These are phyloP conservation scores for Thalassiosira profunda DNA, from an alignment of 108 stramenopile genomes.

Conservation along the genomic window DNA sequence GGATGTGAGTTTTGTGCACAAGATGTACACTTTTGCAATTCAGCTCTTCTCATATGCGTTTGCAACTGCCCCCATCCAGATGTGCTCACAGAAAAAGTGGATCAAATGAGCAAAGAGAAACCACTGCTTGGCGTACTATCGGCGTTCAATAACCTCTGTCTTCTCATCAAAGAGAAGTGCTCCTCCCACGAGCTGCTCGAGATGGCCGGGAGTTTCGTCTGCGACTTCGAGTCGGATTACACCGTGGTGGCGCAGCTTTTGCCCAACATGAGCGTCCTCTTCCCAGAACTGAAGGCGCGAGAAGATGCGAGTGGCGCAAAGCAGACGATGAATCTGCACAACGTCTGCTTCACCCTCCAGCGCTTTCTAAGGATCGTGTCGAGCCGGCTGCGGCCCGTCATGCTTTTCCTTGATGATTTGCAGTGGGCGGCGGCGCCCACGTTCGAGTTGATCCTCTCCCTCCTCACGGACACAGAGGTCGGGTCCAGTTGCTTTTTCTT, in stretches of 20 bases:
- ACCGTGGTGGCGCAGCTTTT: conserved; percentile 19
- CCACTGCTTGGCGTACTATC: conserved; percentile 22
- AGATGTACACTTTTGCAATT: too few relatives aligned
- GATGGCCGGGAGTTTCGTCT: conserved; percentile 14
- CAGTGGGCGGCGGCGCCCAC: conserved; percentile 4
- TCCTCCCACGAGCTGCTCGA: background rate
- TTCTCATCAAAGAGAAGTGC: conserved; percentile 4
- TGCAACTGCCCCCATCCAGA: too few relatives aligned
- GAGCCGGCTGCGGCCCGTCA: conserved; percentile 16
- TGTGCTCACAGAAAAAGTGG: conserved; percentile 28
- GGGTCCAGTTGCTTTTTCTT: conserved; percentile 31
- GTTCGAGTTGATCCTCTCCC: background rate
- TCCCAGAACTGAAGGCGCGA: background rate
- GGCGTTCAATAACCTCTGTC: conserved; percentile 39
- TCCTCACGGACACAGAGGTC: background rate
- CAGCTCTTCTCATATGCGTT: too few relatives aligned
- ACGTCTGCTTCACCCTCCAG: conserved; percentile 39
- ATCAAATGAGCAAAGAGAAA: conserved; percentile 24
- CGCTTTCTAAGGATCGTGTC: conserved; percentile 40
- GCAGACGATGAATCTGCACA: conserved; percentile 19
- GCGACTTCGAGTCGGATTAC: conserved; percentile 22
- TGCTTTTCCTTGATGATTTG: conserved; percentile 45
- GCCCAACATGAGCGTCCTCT: conserved; percentile 14
- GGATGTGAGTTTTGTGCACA: too few relatives aligned
- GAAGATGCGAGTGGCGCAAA: background rate